Percentiles rank a stretch among this genome's conserved stretches.
Evolutionary conservation across 345 rosid genomes (phyloP).

Genomic region (Gossypium bickii): DNA sequence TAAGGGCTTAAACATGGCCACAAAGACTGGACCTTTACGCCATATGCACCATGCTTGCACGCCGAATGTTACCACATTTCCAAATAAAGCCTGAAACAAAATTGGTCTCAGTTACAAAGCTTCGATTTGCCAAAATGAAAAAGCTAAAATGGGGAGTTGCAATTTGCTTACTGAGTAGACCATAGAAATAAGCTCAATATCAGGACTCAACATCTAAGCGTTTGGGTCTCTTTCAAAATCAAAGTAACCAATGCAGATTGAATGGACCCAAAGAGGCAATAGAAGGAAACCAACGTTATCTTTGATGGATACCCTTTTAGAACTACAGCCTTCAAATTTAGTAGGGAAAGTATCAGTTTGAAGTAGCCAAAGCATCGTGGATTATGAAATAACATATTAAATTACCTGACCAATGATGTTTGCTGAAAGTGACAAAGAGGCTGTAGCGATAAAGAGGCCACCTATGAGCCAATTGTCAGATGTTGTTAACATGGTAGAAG

Average conservation of each 20-base stretch:
- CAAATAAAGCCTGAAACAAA: constrained; percentile 38
- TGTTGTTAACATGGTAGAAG: neutral
- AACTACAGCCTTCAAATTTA: constrained; percentile 38
- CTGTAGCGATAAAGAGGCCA: constrained; percentile 35
- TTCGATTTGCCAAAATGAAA: neutral
- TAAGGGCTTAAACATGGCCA: constrained; percentile 54
- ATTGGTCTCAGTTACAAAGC: neutral
- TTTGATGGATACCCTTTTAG: constrained; percentile 39
- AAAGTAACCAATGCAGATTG: constrained; percentile 41
- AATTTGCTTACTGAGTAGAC: constrained; percentile 34
- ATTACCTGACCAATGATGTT: constrained; percentile 40
- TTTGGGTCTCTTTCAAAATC: constrained; percentile 33
- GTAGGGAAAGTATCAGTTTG: neutral
- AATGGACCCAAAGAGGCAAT: constrained; percentile 22
- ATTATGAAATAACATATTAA: neutral
- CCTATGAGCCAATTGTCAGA: constrained; percentile 39
- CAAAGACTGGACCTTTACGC: constrained; percentile 52
- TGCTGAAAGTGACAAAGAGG: constrained; percentile 25
- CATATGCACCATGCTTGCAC: constrained; percentile 39
- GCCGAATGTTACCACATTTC: constrained; percentile 28
- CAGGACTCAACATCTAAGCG: constrained; percentile 41
- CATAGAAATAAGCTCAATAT: constrained; percentile 37
- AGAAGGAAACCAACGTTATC: constrained; percentile 41
- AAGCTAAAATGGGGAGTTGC: neutral
- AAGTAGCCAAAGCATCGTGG: no score